phyloP scores from a whole-genome alignment of 2,329 filamentous ascomycete species.

The Phyllosticta ampelicida region DNA sequence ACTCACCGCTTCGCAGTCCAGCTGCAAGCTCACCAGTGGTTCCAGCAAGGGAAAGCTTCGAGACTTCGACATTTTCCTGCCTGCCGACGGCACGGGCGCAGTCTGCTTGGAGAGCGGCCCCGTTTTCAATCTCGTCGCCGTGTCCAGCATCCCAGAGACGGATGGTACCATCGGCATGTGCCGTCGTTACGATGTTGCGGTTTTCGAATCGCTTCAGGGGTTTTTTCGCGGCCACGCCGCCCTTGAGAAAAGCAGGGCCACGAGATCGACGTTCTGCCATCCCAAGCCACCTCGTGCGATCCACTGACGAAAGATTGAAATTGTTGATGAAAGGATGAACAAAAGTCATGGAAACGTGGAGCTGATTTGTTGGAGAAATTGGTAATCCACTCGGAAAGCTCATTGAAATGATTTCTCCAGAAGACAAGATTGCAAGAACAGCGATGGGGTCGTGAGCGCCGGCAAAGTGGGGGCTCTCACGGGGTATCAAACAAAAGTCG shows the following conservation, averaged over 20 bases:
- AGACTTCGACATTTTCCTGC: conserved; percentile 66
- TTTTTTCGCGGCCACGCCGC: conserved; percentile 62
- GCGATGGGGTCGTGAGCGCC: conserved; percentile 88
- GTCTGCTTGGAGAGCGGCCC: conserved; percentile 70
- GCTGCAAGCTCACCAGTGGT: conserved; percentile 74
- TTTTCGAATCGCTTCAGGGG: conserved; percentile 68
- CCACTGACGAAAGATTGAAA: conserved; percentile 59
- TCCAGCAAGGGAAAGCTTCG: conserved; percentile 69
- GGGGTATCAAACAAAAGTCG: conserved; percentile 75
- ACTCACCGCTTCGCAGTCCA: conserved; percentile 72
- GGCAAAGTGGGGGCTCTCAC: conserved; percentile 71
- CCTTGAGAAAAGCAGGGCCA: conserved; percentile 66
- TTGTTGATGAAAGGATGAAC: conserved; percentile 81
- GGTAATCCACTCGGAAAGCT: conserved; percentile 88
- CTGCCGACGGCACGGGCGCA: conserved; percentile 71
- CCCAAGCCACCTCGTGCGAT: conserved; percentile 75
- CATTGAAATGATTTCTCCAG: conserved; percentile 79
- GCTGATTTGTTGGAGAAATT: conserved; percentile 83
- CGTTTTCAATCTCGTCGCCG: conserved; percentile 87
- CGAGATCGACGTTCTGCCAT: conserved; percentile 75
- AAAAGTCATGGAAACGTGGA: conserved; percentile 78
- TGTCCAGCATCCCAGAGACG: conserved; percentile 88
- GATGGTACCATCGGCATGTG: conserved; percentile 86
- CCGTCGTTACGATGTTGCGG: conserved; percentile 73
- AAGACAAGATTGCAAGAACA: conserved; percentile 65